phyloP scores from a whole-genome alignment of 257 asterid genomes.

The Coffea eugenioides region DNA sequence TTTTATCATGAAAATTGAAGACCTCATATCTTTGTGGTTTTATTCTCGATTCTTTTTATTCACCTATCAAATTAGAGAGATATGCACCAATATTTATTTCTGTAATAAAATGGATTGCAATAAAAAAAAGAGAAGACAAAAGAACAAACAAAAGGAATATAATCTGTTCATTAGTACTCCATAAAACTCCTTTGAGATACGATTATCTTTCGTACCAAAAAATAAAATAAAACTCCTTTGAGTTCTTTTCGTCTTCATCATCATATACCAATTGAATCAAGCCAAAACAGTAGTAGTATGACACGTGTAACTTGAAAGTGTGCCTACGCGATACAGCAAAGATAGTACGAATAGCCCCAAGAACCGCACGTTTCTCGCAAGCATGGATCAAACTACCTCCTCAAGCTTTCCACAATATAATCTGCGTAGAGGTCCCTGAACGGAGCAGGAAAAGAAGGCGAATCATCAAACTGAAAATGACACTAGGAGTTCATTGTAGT shows the following conservation, averaged over 20 bases:
- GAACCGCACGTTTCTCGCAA: conserved; percentile 1
- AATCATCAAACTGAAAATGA: neutral
- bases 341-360: neutral
- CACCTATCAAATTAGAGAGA: too few relatives aligned
- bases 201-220: too few relatives aligned
- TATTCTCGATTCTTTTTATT: too few relatives aligned
- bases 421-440: conserved; percentile 76
- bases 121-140: too few relatives aligned
- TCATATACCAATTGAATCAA: conserved; percentile 1
- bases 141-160: neutral
- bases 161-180: neutral
- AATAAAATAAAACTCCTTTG: neutral
- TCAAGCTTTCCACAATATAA: conserved; percentile 75
- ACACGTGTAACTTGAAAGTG: neutral
- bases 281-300: neutral
- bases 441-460: conserved; percentile 4
- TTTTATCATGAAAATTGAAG: too few relatives aligned
- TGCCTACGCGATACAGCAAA: neutral
- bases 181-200: neutral
- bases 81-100: too few relatives aligned
- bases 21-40: too few relatives aligned
- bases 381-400: conserved; percentile 49
- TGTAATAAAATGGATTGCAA: too few relatives aligned
- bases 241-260: conserved; percentile 7
- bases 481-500: too few relatives aligned